phyloP scores from a whole-genome alignment of 2,329 filamentous ascomycete species.

The Trichophyton rubrum region DNA sequence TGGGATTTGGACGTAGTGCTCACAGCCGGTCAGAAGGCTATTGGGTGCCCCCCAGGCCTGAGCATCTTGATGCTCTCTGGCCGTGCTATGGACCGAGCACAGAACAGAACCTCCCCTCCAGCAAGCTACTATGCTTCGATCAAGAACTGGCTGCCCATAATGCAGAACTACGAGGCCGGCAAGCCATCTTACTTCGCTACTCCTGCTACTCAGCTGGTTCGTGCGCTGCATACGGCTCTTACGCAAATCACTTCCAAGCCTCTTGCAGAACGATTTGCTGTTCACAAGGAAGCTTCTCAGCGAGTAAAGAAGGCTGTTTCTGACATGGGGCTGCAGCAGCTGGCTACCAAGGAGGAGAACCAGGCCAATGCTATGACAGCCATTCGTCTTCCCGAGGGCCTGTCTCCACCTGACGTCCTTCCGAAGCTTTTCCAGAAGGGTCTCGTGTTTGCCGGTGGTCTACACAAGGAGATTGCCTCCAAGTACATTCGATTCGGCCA shows the following conservation, averaged over 20 bases:
- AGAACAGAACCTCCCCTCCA: constrained; percentile 67
- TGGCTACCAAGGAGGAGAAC: constrained; percentile 73
- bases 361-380: constrained; percentile 98
- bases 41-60: constrained; percentile 85
- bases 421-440: constrained; percentile 75
- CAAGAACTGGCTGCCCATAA: constrained; percentile 96
- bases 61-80: constrained; percentile 91
- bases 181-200: constrained; percentile 98
- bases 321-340: constrained; percentile 72
- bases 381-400: constrained; percentile 78
- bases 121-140: constrained; percentile 89
- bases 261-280: constrained; percentile 68
- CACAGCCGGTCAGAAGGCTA: constrained; percentile 92
- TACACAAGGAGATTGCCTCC: constrained; percentile 88
- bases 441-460: constrained; percentile 84
- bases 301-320: constrained; percentile 73
- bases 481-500: constrained; percentile 95
- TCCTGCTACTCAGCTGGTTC: constrained; percentile 84
- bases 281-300: constrained; percentile 66
- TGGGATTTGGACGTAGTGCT: constrained; percentile 89
- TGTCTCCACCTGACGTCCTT: constrained; percentile 70
- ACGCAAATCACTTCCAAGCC: constrained; percentile 73
- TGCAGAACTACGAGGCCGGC: constrained; percentile 97
- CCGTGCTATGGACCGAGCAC: constrained; percentile 67
- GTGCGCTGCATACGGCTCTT: constrained; percentile 79